phyloP scores from a whole-genome alignment of 169 alveolate species.

The Toxoplasma gondii region DNA sequence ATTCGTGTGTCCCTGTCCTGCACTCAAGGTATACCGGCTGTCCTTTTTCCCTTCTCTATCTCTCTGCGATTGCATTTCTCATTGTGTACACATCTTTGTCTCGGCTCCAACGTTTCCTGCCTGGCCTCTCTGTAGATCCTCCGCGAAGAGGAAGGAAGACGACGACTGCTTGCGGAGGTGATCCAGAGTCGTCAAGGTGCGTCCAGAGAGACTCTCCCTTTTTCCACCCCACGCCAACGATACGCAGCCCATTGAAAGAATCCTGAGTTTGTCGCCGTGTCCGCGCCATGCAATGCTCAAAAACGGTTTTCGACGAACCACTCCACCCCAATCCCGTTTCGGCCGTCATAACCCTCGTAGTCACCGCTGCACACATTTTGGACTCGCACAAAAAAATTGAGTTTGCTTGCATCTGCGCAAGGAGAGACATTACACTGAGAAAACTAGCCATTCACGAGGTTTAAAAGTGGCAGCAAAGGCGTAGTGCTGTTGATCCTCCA shows the following conservation, averaged over 20 bases:
- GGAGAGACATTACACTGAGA: too few relatives aligned
- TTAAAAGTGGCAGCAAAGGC: too few relatives aligned
- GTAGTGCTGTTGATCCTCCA: too few relatives aligned
- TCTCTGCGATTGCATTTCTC: background rate
- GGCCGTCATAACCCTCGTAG: too few relatives aligned
- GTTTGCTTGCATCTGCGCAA: too few relatives aligned
- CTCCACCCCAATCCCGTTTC: background rate
- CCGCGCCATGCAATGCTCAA: background rate
- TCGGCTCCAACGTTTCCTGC: background rate
- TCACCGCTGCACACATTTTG: too few relatives aligned
- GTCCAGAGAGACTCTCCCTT: background rate
- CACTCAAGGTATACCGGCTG: background rate
- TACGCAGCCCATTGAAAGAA: background rate
- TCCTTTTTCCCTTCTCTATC: background rate
- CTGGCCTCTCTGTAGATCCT: background rate
- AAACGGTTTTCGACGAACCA: background rate
- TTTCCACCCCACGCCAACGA: background rate
- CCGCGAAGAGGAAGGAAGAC: slow-evolving; percentile 6
- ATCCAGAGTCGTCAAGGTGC: background rate
- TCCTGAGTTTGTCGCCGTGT: background rate
- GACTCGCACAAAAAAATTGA: too few relatives aligned
- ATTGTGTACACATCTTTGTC: background rate
- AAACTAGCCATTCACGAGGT: too few relatives aligned
- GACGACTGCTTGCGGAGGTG: slow-evolving; percentile 16
- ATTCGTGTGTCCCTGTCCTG: background rate